Conservation (phyloP, 1,139 yeast genomes). For the Kodamaea sp. region DNA sequence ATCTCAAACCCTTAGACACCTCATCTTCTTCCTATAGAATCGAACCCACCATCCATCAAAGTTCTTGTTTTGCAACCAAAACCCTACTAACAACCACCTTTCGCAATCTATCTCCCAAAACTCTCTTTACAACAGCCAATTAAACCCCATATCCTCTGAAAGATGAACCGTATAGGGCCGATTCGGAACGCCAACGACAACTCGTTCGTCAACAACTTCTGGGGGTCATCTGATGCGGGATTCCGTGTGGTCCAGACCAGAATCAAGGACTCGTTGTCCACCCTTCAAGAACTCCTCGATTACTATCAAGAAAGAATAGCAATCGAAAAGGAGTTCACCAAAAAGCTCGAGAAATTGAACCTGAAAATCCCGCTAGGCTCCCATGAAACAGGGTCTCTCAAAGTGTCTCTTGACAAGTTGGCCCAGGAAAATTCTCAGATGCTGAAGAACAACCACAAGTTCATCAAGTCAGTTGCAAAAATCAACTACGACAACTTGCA, state of each 20-base stretch:
- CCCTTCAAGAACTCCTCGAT: slow-evolving; percentile 44
- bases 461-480: slow-evolving; percentile 31
- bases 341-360: slow-evolving; percentile 52
- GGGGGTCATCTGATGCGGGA: slow-evolving; percentile 53
- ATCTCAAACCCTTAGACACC: no score
- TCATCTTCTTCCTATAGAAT: no score
- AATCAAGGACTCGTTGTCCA: slow-evolving; percentile 44
- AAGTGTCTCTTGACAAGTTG: slow-evolving; percentile 60
- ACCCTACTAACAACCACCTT: no score
- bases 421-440: slow-evolving; percentile 49
- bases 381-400: slow-evolving; percentile 60
- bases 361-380: slow-evolving; percentile 51
- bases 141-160: no score
- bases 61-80: no score
- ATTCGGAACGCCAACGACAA: slow-evolving; percentile 6
- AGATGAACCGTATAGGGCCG: slow-evolving; percentile 10
- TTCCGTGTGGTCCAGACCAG: slow-evolving; percentile 47
- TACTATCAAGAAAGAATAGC: slow-evolving; percentile 53
- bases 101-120: no score
- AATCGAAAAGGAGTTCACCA: slow-evolving; percentile 74
- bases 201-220: slow-evolving; percentile 51
- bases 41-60: no score
- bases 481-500: slow-evolving; percentile 37
- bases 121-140: no score
- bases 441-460: slow-evolving; percentile 35